These are phyloP conservation scores for Alternaria sp. DNA, from an alignment of 2,329 filamentous ascomycete species.

Conservation along the genomic window DNA sequence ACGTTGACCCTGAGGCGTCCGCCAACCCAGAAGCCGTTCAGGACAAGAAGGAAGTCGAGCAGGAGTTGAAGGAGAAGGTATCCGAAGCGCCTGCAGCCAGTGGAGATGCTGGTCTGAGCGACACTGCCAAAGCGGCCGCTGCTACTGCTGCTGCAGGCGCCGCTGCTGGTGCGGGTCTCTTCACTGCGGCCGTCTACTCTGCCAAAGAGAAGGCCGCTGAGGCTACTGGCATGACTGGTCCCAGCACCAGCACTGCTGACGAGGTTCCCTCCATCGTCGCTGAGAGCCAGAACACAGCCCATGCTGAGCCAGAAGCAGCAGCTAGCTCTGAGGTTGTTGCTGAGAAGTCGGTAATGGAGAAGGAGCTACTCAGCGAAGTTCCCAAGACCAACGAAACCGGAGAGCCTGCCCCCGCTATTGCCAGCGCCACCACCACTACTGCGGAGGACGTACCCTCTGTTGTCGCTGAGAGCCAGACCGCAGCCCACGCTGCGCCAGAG, in stretches of 20 bases:
- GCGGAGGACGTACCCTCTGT: constrained; percentile 60
- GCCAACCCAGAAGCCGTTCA: constrained; percentile 70
- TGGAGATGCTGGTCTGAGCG: constrained; percentile 38
- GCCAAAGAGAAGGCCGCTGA: constrained; percentile 49
- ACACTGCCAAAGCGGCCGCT: constrained; percentile 22
- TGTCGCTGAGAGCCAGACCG: constrained; percentile 75
- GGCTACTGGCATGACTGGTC: constrained; percentile 49
- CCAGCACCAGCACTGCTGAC: constrained; percentile 46
- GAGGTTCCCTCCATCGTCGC: constrained; percentile 67
- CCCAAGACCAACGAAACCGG: constrained; percentile 52
- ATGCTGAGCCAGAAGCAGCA: constrained; percentile 70
- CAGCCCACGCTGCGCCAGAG: constrained; percentile 69
- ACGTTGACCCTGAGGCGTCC: constrained; percentile 72
- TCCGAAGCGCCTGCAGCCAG: constrained; percentile 53
- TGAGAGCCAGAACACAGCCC: constrained; percentile 73
- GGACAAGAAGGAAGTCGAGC: constrained; percentile 76
- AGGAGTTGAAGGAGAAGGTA: constrained; percentile 74
- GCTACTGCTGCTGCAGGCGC: constrained; percentile 46
- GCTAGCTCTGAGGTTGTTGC: constrained; percentile 69
- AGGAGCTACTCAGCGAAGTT: constrained; percentile 64
- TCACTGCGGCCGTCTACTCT: constrained; percentile 39
- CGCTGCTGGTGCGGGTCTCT: constrained; percentile 54
- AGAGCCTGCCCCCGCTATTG: constrained; percentile 34
- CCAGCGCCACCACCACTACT: constrained; percentile 41
- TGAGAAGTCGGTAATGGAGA: constrained; percentile 75